Base-by-base conservation (phyloP, 1,139 yeast species). In the Magnusiomyces clavatus region DNA sequence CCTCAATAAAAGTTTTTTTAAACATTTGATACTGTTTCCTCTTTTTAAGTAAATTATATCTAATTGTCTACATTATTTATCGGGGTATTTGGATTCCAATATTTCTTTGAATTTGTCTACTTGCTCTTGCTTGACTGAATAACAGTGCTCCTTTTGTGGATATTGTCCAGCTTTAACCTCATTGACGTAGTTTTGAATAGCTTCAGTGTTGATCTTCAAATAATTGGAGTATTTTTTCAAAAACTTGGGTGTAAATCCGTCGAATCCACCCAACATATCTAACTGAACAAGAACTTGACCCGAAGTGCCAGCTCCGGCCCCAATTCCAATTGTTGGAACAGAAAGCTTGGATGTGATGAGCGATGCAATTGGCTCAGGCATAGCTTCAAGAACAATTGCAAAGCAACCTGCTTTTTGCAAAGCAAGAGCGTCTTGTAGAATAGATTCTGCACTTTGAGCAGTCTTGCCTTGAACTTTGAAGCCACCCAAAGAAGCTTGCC, bases 261-360 rank as follows among this genome's bases (percentile, higher is more conserved):
- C 81, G 49, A 79, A 77, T 24, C 74, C 76, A 0, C 96, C 96
- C 43, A 92, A 71, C 71, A 86, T 64, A 64, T 92, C 98, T 1
- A 89, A 79, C 64, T 86, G 82, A 0, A 92, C 98, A 48, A 92
- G 74, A 1, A 92, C 96, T 66, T 92, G 97, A 0, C 96, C 97
- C 38, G 88, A 81, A 14, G 92, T 83, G 12, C 69, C 70, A 17
- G 83, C 81, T 0, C 98, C 97, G 0, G 97, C 97, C 6, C 98
- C 98, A 51, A 92, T 92, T 6, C 98, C 97, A 57, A 92, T 89
- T 1, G 95, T 87, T 0, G 98, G 97, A 1, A 90, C 73, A 0
- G 66, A 54, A 35, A 89, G 67, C 34, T 72, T 70, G 2, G 73
- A 64, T 0, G 97, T 86, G 44, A 92, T 79, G 54, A 72, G 71